Percentiles rank a stretch among this genome's conserved stretches.
These are phyloP conservation scores for Chenopodium album DNA, from an alignment of 148 eudicot genomes.

Conservation along the genomic window DNA sequence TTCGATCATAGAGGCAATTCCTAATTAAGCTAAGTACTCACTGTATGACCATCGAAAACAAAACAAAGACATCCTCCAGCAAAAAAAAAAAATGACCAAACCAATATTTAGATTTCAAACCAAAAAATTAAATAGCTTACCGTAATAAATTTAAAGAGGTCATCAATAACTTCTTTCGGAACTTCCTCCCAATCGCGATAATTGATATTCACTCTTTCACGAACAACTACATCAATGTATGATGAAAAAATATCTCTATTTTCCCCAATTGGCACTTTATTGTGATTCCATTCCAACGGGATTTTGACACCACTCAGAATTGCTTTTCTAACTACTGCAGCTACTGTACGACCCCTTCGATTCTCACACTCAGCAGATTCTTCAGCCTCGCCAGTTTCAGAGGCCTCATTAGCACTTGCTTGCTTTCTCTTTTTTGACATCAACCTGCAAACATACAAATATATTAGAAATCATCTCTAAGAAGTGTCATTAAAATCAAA, in stretches of 20 bases:
- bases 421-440: background rate
- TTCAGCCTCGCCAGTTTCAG: background rate
- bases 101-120: too few relatives aligned
- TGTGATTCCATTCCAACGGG: background rate
- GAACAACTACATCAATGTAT: constrained; percentile 4
- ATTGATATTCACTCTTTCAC: background rate
- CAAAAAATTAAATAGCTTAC: background rate
- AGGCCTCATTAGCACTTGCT: too few relatives aligned
- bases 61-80: too few relatives aligned
- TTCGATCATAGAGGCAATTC: too few relatives aligned
- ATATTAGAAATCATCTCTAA: too few relatives aligned
- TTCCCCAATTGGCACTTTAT: background rate
- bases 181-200: background rate
- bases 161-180: background rate
- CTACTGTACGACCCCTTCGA: background rate
- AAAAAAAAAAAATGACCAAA: too few relatives aligned
- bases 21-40: too few relatives aligned
- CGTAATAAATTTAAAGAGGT: background rate
- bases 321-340: background rate
- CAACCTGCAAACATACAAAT: background rate
- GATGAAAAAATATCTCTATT: background rate
- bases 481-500: background rate
- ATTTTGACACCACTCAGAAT: background rate
- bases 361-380: background rate
- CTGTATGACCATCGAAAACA: too few relatives aligned